These are phyloP conservation scores for Alternaria arborescens DNA, from an alignment of 2,329 filamentous ascomycete genomes.

Conservation along the genomic window DNA sequence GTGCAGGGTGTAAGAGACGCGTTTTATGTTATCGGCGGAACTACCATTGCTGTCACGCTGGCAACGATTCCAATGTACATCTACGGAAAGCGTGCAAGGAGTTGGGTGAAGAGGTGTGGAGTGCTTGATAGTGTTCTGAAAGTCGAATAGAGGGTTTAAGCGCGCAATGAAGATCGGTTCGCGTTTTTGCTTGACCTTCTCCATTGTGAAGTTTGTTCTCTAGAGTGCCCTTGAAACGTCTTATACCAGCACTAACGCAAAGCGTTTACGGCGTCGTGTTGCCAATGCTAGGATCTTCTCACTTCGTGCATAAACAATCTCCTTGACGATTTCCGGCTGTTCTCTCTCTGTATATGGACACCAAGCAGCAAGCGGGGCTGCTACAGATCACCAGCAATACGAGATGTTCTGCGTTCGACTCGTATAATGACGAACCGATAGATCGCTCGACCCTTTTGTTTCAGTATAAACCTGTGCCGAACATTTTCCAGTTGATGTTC, in stretches of 20 bases:
- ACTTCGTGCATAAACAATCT: neutral
- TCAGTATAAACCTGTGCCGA: neutral
- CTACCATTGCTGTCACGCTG: slow-evolving; percentile 31
- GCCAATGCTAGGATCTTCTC: neutral
- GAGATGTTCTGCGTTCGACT: neutral
- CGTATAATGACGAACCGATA: neutral
- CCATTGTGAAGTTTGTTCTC: neutral
- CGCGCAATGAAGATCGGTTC: neutral
- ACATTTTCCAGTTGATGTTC: neutral
- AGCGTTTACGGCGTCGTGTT: neutral
- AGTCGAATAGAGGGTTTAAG: neutral
- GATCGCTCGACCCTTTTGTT: neutral
- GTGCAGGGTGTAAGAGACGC: slow-evolving; percentile 29
- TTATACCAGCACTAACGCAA: neutral
- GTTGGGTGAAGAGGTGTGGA: slow-evolving; percentile 45
- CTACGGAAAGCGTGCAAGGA: slow-evolving; percentile 35
- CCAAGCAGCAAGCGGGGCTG: neutral
- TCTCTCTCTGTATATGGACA: neutral
- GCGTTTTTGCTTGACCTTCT: neutral
- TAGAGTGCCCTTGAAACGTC: neutral
- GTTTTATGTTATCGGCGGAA: slow-evolving; percentile 35
- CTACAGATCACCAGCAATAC: neutral
- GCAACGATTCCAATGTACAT: slow-evolving; percentile 38
- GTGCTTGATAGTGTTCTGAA: slow-evolving; percentile 31
- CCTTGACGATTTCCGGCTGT: neutral